Evolutionary conservation across 441 rosid species (phyloP), one percentile per base, ranked within the genome.

Genomic region (Eugenia klotzschiana): DNA sequence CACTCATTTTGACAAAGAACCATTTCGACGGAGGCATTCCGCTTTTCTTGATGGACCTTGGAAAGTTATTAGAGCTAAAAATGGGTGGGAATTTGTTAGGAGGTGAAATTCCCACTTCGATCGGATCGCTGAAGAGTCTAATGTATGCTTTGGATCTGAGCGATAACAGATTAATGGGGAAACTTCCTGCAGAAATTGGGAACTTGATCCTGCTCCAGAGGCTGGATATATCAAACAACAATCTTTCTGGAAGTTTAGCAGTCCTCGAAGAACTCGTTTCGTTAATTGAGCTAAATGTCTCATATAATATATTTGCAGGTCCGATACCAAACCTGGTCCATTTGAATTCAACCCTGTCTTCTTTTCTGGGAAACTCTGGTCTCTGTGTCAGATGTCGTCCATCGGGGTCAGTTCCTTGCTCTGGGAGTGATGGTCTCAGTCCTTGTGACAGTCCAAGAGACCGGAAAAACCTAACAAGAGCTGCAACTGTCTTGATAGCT

Each of bases 1-100:
- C 93, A 83, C 87, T 95, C 87, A 74, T 90, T 85, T 88, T 95
- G 83, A 90, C 89, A 1, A 89, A 83, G 49, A 95, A 95, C 84
- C 92, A 27, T 80, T 93, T 95, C 18, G 81, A 88, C 3, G 96
- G 93, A 43, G 97, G 95, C 60, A 90, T 95, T 87, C 97, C 98
- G 3, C 20, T 52, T 22, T 92, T 91, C 85, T 84, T 93, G 72
- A 52, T 91, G 15, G 96, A 91, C 79, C 86, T 94, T 29, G 85
- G 84, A 51, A 85, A 60, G 87, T 91, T 94, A 20, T 64, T 89
- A n/a, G 91, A 88, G 87, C 90, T 94, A 23, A 91, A 87, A 84
- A 77, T 94, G 49, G 98, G 94, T 79, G 93, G 91, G 82, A 96
- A 94, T 85, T 74, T 54, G 43, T 88, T 96, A 6, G 92, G 91